These are phyloP conservation scores for Halenospora varia DNA, from an alignment of 495 filamentous ascomycete genomes.

Conservation along the genomic window DNA sequence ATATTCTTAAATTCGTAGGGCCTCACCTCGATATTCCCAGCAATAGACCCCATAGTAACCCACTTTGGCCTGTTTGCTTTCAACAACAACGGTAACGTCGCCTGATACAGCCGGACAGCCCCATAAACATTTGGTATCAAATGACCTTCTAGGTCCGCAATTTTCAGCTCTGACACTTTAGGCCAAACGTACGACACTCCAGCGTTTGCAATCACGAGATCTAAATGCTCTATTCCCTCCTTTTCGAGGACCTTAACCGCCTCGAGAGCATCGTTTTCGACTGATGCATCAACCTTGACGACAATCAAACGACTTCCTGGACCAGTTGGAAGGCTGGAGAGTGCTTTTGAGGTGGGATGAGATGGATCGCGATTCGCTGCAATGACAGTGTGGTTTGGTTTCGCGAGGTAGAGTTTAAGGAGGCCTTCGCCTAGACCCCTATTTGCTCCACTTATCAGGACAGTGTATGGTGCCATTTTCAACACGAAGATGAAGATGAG, in stretches of 20 bases:
- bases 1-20: neutral
- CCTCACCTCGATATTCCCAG: constrained; percentile 25
- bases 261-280: constrained; percentile 25
- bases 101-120: constrained; percentile 30
- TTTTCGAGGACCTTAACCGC: constrained; percentile 25
- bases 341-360: constrained; percentile 24
- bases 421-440: constrained; percentile 41
- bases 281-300: constrained; percentile 35
- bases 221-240: constrained; percentile 35
- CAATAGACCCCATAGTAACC: constrained; percentile 31
- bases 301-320: constrained; percentile 30
- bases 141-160: constrained; percentile 28
- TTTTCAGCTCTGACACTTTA: constrained; percentile 28
- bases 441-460: neutral
- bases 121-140: constrained; percentile 25
- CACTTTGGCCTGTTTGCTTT: constrained; percentile 32
- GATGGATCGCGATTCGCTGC: constrained; percentile 35
- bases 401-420: constrained; percentile 33
- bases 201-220: constrained; percentile 49
- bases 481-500: too few relatives aligned
- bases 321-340: constrained; percentile 29
- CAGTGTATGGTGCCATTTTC: neutral
- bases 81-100: constrained; percentile 24
- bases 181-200: constrained; percentile 29
- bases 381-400: constrained; percentile 42